phyloP scores from a whole-genome alignment of 2,329 filamentous ascomycete species.

The Ophiostoma montium region DNA sequence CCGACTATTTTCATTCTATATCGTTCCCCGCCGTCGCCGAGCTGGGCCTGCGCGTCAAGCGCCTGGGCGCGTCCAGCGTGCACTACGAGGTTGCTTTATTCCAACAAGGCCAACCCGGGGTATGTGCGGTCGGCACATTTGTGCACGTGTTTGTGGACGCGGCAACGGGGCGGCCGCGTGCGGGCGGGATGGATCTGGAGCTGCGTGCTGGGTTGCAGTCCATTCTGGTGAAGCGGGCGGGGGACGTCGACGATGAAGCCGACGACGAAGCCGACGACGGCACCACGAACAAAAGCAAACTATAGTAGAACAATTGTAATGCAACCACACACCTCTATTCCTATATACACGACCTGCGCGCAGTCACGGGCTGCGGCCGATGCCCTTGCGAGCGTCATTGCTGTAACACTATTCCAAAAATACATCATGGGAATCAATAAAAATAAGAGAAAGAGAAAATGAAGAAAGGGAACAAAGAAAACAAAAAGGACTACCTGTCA shows the following conservation, averaged over 20 bases:
- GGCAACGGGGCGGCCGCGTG: constrained; percentile 50
- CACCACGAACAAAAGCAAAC: not conserved
- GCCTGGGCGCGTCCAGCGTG: constrained; percentile 73
- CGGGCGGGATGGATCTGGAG: constrained; percentile 45
- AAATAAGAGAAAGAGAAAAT: no score
- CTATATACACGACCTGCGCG: no score
- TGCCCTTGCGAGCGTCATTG: no score
- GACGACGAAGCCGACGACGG: not conserved
- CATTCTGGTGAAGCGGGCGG: constrained; percentile 26
- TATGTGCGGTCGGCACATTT: constrained; percentile 75
- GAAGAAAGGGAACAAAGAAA: not conserved
- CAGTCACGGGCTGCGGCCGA: no score
- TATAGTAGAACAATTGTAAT: constrained; percentile 1
- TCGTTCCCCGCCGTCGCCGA: constrained; percentile 73
- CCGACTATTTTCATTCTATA: constrained; percentile 71
- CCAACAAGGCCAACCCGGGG: constrained; percentile 53
- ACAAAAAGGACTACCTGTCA: not conserved
- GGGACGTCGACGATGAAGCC: constrained; percentile 5
- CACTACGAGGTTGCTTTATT: constrained; percentile 86
- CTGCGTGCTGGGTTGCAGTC: constrained; percentile 46
- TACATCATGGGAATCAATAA: no score
- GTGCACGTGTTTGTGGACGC: constrained; percentile 82
- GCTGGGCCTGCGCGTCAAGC: constrained; percentile 67
- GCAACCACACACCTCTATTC: no score
- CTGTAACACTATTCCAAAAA: no score